phyloP scores from a whole-genome alignment of 1,139 yeast species.

The Arxiozyma telluris region DNA sequence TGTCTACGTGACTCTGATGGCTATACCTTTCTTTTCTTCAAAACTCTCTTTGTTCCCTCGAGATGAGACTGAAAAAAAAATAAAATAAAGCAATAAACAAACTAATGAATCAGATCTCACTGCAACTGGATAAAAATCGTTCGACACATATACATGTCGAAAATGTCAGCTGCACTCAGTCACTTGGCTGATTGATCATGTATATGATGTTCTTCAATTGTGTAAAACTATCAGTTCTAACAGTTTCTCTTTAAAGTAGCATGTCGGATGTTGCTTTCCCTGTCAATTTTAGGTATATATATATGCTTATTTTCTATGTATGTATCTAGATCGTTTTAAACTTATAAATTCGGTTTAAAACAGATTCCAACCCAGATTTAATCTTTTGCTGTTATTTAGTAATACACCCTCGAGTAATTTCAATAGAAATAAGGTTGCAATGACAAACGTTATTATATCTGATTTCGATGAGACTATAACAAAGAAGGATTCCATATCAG shows the following conservation, averaged over 20 bases:
- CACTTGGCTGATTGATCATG: too few relatives aligned
- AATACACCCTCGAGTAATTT: neutral
- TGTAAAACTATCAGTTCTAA: neutral
- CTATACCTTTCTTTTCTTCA: neutral
- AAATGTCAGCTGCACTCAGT: neutral
- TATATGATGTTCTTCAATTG: neutral
- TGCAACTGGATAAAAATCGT: too few relatives aligned
- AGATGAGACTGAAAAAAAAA: neutral
- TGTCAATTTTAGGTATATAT: too few relatives aligned
- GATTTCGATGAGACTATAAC: conserved; percentile 32
- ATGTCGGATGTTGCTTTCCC: too few relatives aligned
- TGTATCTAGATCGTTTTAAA: neutral
- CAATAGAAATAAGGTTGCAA: neutral
- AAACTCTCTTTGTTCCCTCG: neutral
- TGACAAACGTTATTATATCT: conserved; percentile 18
- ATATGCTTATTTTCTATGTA: neutral
- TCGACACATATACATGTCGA: neutral
- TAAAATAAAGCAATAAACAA: too few relatives aligned
- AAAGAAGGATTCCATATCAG: conserved; percentile 21
- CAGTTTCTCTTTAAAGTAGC: too few relatives aligned
- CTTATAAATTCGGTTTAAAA: neutral
- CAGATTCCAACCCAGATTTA: neutral
- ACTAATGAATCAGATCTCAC: neutral
- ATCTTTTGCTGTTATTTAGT: neutral
- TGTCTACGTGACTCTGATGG: too few relatives aligned